Base-by-base conservation (phyloP, 2,329 filamentous ascomycete genomes). In the Grosmannia penicillata region DNA sequence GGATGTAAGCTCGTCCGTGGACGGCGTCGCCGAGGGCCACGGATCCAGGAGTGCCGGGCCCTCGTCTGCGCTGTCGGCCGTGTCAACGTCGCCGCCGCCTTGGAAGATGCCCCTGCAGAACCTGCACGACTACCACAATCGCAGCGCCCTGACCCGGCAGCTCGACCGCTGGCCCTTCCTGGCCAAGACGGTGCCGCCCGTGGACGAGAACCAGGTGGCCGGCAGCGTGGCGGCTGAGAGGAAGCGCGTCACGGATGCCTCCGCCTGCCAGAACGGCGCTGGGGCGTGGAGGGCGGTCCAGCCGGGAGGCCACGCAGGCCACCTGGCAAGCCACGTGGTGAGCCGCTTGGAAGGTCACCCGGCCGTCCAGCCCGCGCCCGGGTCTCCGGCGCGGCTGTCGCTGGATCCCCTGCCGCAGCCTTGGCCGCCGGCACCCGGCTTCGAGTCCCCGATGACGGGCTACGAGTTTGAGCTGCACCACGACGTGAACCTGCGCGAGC, bases 401-500 rank as follows among this genome's bases (percentile, higher is more conserved):
- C 19, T 14, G 37, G 14, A 5, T 5, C 25, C 9, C 4, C 15
- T 13, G 10, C 14, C 14, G 18, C 22, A 7, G 27, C 13, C 14
- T 4, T 22, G 29, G 29, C 36, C 26, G 31, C 37, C 14, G 5
- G 30, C 39, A 15, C 38, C 33, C 3, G 42, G 42, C 3, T 44
- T 47, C 25, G 8, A 6, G 3, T 25, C 15, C 5, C 41, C 42
- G 8, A 8, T 26, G 27, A 42, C 46, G 2, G 46, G 46, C 25
- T 48, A 48, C 28, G 46, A 48, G 38, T 48, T 43, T 31, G 46
- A 48, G 41, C 44, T 48, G 15, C 43, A 46, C 28, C 44, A 48
- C 17, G 33, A 34, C 7, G 34, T 25, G 18, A 48, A 48, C 38
- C 36, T 37, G 9, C 28, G 21, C 9, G 46, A 48, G 32, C 44